These are phyloP conservation scores for Lentinus tigrinus DNA, from an alignment of 768 basidiomycete species.

Conservation along the genomic window DNA sequence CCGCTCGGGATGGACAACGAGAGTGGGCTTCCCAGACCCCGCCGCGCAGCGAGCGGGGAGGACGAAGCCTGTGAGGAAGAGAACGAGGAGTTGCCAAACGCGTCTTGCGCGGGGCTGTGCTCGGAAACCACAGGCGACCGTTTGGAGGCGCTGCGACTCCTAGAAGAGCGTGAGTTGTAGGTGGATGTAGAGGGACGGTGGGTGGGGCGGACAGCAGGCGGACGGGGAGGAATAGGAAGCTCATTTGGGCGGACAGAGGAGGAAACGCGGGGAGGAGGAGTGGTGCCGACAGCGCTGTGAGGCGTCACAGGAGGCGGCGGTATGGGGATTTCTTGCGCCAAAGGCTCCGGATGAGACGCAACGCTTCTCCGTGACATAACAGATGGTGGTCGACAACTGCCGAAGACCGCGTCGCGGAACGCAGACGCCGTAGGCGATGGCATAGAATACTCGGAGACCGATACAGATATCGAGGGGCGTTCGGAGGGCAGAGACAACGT, in stretches of 20 bases:
- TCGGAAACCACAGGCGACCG: slow-evolving; percentile 6
- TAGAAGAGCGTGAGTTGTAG: slow-evolving; percentile 7
- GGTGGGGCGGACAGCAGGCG: slow-evolving; percentile 20
- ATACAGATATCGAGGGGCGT: slow-evolving; percentile 46
- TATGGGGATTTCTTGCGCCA: slow-evolving; percentile 18
- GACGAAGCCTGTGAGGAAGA: slow-evolving; percentile 5
- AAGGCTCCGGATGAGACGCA: slow-evolving; percentile 7
- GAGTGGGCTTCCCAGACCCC: slow-evolving; percentile 20
- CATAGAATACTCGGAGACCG: slow-evolving; percentile 63
- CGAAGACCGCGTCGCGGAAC: slow-evolving; percentile 62
- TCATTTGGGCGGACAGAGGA: slow-evolving; percentile 57
- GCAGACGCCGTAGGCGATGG: slow-evolving; percentile 77
- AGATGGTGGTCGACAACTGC: slow-evolving; percentile 25
- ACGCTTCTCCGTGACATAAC: slow-evolving; percentile 18
- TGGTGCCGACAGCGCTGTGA: slow-evolving; percentile 33
- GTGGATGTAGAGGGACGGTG: slow-evolving; percentile 25
- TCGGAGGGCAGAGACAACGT: slow-evolving; percentile 48
- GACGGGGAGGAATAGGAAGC: slow-evolving; percentile 52
- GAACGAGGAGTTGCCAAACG: slow-evolving; percentile 3
- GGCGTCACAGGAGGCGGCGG: slow-evolving; percentile 22
- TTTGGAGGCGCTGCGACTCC: slow-evolving; percentile 1
- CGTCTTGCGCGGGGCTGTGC: slow-evolving; percentile 9
- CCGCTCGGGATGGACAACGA: slow-evolving; percentile 42
- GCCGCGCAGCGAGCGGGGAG: slow-evolving; percentile 23
- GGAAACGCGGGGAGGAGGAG: slow-evolving; percentile 62